Base-by-base conservation (phyloP, 1,284 basidiomycete species). In the Malassezia yamatoensis region DNA sequence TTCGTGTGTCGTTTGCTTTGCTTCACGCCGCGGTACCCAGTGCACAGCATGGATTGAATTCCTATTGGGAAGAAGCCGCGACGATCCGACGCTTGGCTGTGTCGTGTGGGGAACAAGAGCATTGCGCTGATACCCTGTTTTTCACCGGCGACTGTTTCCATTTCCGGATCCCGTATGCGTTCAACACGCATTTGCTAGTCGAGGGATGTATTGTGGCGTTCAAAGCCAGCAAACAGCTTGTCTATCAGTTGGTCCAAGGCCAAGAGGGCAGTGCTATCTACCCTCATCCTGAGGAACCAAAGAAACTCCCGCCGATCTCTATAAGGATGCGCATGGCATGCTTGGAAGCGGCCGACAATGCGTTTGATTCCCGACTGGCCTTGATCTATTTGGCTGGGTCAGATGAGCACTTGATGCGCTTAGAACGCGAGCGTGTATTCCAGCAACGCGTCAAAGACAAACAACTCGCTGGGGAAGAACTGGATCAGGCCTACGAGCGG, bases 281-380 rank as follows among this genome's bases (percentile, higher is more conserved):
- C 13, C 74, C 74, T 2, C 53, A 58, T 13, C 59, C 54, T 5
- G 70, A 75, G 51, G 67, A 53, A n/a, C 67, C 70, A 6, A 75
- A 74, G 60, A 58, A 58, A 36, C 54, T 75, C 15, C 90, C 90
- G 1, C 59, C 71, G 43, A 71, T 78, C 0, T 78, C 79, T 43
- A 68, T 94, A 40, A 77, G 77, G 3, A 72, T 96, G 50, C 79
- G 77, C 34, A 77, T 91, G 39, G 78, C 81, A 21, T 65, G 73
- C 12, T 13, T 90, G 5, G 90, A 96, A 75, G 85, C 84, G n/a
- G 82, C 84, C 21, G 93, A 98, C 72, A 87, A 93, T 69, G 82
- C 85, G 0, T 82, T 96, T 53, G 93, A 98, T 76, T 82, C 83
- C 21, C 82, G 80, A 59, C 76, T 96, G 34, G 86, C 84, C 47